Evolutionary conservation across 768 basidiomycete species (phyloP).

Genomic region (Tylopilus vinaceipallidus): DNA sequence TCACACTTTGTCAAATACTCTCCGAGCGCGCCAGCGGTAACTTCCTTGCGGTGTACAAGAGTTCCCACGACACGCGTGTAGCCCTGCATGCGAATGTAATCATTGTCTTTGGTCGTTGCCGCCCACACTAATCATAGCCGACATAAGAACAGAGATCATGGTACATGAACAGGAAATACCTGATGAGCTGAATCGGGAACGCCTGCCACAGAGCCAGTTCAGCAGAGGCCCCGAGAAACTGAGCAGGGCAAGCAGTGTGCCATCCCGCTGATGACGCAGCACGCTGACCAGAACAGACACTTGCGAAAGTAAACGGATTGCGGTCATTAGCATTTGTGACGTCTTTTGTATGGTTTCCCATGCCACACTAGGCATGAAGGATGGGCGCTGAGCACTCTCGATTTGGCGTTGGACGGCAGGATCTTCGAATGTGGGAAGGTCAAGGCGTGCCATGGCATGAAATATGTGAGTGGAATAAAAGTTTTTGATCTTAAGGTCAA

Average conservation of each 20-base stretch:
- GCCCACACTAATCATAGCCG: slow-evolving; percentile 53
- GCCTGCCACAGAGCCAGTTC: slow-evolving; percentile 34
- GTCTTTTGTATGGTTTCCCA: slow-evolving; percentile 56
- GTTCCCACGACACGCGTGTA: slow-evolving; percentile 56
- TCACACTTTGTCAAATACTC: slow-evolving; percentile 52
- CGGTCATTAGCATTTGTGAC: slow-evolving; percentile 41
- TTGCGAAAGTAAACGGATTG: slow-evolving; percentile 59
- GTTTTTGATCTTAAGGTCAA: slow-evolving; percentile 58
- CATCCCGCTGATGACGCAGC: slow-evolving; percentile 63
- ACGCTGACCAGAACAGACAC: slow-evolving; percentile 57
- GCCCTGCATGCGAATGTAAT: slow-evolving; percentile 65
- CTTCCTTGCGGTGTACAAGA: slow-evolving; percentile 62
- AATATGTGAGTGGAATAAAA: slow-evolving; percentile 66
- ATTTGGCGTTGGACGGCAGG: slow-evolving; percentile 64
- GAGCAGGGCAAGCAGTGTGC: slow-evolving; percentile 53
- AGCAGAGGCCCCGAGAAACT: slow-evolving; percentile 53
- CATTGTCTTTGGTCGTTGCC: slow-evolving; percentile 63
- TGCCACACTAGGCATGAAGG: slow-evolving; percentile 47
- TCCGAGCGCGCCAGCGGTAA: slow-evolving; percentile 64
- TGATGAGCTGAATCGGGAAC: slow-evolving; percentile 22
- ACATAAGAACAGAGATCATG: background rate
- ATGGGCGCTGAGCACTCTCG: slow-evolving; percentile 47
- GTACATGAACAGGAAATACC: slow-evolving; percentile 25
- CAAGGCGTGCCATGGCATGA: slow-evolving; percentile 64
- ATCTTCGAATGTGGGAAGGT: slow-evolving; percentile 75